Evolutionary conservation across 176 grass and related monocot species (phyloP).

Genomic region (Alopecurus myosuroides): DNA sequence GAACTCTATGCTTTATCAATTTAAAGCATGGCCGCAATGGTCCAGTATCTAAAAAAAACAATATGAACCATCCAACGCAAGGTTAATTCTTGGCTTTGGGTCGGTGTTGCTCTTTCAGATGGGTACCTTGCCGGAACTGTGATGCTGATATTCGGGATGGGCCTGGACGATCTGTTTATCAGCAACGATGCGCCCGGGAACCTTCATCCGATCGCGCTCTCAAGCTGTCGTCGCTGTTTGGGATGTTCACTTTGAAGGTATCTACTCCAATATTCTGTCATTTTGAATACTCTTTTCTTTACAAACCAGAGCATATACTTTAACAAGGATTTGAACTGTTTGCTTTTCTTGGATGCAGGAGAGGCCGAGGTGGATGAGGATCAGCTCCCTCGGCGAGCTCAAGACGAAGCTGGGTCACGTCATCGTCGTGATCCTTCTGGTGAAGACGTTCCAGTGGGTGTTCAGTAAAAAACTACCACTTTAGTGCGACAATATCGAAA

Average conservation of each 20-base stretch:
- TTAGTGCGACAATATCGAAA: too few species aligned
- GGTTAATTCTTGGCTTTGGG: too few species aligned
- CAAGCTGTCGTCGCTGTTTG: constrained; percentile 70
- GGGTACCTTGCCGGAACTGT: constrained; percentile 95
- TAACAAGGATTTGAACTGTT: neutral
- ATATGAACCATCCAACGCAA: too few species aligned
- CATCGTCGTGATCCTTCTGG: constrained; percentile 96
- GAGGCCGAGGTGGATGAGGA: constrained; percentile 93
- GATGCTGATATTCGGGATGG: constrained; percentile 96
- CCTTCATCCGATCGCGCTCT: constrained; percentile 70
- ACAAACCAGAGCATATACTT: too few species aligned
- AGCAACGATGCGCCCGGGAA: constrained; percentile 22
- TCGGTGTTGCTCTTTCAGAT: constrained; percentile 38
- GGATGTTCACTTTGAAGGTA: constrained; percentile 95
- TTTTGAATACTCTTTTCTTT: too few species aligned
- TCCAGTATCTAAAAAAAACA: too few species aligned
- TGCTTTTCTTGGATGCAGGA: constrained; percentile 35
- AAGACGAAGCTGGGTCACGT: constrained; percentile 97
- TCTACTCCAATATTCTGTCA: neutral
- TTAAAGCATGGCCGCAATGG: too few species aligned
- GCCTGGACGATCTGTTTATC: constrained; percentile 92
- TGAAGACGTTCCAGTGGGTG: constrained; percentile 99
- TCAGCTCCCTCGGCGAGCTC: constrained; percentile 82
- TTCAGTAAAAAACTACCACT: too few species aligned
- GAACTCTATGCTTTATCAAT: too few species aligned